Evolutionary conservation across 1,139 yeast species (phyloP), one percentile per base, ranked within the genome.

Genomic region (Blastobotrys proliferans): DNA sequence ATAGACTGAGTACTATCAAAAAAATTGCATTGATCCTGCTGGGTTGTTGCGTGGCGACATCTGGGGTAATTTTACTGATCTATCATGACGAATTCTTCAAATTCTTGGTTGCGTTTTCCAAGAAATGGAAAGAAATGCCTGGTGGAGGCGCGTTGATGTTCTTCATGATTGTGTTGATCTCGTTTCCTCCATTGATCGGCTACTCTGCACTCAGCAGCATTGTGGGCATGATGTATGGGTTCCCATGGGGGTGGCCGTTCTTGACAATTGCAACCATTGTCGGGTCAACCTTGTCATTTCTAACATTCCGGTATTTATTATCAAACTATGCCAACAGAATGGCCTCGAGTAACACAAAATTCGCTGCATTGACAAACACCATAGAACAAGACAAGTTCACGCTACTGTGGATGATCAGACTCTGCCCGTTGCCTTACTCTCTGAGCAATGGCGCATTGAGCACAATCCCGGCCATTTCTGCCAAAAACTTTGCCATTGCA

Each of bases 351-450:
- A 84, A 83, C 59, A 77, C 77, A 43, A 78, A 77, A 50, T 79
- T 92, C 52, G 75, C 81, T 51, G 90, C 95, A 1, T 76, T 92
- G 52, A 74, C 88, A 1, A 79, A 81, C 46, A 83, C 88, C 6
- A 64, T 92, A 49, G 81, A 80, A 44, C 70, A 74, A 40, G 83
- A 81, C 49, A 81, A 86, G 46, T 73, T 88, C 47, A 61, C 79
- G 49, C 64, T 92, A 33, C 65, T 92, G 43, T 74, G 82, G 44
- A 70, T 90, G 60, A 74, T 92, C 35, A 70, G 97, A 44, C 64
- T 90, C 46, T 87, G 97, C 54, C 98, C 98, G 0, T 74, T 90
- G 55, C 97, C 98, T 0, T 92, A 90, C 60, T 86, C 96, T 3
- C 68, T 90, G 34, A 83, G 94, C 0, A 92, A 92, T 58, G 97